Evolutionary conservation across 306 rosid genomes (phyloP).

Genomic region (Prunus kanzakura): DNA sequence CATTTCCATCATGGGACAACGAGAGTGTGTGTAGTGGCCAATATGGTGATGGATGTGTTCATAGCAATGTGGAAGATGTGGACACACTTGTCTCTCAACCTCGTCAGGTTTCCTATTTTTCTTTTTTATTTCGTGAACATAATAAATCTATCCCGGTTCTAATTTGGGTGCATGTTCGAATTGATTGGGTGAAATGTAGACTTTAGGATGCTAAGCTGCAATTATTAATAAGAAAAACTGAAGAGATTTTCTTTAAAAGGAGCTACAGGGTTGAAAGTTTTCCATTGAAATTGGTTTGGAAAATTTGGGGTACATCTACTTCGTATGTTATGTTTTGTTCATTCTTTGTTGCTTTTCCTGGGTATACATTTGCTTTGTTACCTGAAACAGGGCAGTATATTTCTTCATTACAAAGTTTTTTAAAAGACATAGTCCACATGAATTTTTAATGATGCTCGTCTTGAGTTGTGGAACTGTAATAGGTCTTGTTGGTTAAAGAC

Average conservation of each 20-base stretch:
- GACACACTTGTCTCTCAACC: constrained; percentile 21
- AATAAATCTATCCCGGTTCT: not conserved
- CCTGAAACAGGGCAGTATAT: not conserved
- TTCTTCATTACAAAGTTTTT: not conserved
- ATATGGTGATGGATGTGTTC: constrained; percentile 4
- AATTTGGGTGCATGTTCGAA: not conserved
- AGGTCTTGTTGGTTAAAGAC: not conserved
- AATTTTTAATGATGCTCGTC: not conserved
- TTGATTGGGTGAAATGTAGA: not conserved
- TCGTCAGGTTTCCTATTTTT: constrained; percentile 10
- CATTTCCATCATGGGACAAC: constrained; percentile 19
- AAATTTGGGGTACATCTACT: not conserved
- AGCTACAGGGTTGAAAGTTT: not conserved
- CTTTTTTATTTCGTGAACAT: not conserved
- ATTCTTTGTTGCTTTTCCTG: not conserved
- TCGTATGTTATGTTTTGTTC: not conserved
- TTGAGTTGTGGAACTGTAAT: not conserved
- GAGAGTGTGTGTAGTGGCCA: constrained; percentile 15
- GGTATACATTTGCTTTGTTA: not conserved
- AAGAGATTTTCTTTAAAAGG: not conserved
- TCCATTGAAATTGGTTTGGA: not conserved
- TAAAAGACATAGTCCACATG: not conserved
- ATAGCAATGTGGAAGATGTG: constrained; percentile 1
- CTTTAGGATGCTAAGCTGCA: not conserved
- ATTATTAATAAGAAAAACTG: not conserved